Evolutionary conservation across 2,329 filamentous ascomycete species (phyloP).

Genomic region (Aspergillus quadricinctus): DNA sequence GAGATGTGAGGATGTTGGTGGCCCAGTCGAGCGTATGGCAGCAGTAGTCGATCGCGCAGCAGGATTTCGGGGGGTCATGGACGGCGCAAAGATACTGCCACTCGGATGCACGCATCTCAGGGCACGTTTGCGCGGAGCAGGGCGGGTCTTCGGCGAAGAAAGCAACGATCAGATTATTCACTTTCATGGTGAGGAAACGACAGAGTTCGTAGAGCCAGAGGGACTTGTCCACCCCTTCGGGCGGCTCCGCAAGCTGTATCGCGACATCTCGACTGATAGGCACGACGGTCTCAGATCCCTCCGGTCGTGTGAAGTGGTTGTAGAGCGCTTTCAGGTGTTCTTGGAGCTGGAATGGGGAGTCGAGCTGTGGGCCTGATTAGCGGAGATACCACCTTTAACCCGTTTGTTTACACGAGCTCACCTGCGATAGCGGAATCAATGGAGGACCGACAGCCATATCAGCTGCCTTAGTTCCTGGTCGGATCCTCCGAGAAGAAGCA

Average conservation of each 20-base stretch:
- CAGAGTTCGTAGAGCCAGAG: slow-evolving; percentile 98
- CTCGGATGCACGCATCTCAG: slow-evolving; percentile 97
- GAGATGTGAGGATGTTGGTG: slow-evolving; percentile 86
- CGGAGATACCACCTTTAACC: slow-evolving; percentile 1
- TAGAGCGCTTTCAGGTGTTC: slow-evolving; percentile 94
- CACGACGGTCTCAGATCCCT: slow-evolving; percentile 54
- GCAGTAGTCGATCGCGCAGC: slow-evolving; percentile 98
- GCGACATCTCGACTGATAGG: slow-evolving; percentile 76
- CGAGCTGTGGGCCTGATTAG: slow-evolving; percentile 58
- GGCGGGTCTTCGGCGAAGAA: slow-evolving; percentile 88
- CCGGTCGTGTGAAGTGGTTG: slow-evolving; percentile 68
- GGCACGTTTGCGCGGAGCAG: slow-evolving; percentile 84
- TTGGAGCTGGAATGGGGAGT: slow-evolving; percentile 94
- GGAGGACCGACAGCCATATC: slow-evolving; percentile 93
- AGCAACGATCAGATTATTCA: slow-evolving; percentile 85
- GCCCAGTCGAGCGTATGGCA: slow-evolving; percentile 99
- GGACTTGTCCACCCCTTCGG: slow-evolving; percentile 74
- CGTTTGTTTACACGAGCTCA: slow-evolving; percentile 39
- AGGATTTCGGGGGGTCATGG: slow-evolving; percentile 92
- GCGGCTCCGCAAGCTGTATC: slow-evolving; percentile 70
- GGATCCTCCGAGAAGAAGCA: slow-evolving; percentile 77
- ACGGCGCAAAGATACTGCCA: slow-evolving; percentile 99
- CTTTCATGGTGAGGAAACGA: slow-evolving; percentile 90
- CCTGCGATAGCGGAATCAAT: slow-evolving; percentile 77
- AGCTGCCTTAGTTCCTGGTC: slow-evolving; percentile 83